phyloP scores from a whole-genome alignment of 1,284 basidiomycete genomes.

The Puccinia hordei region DNA sequence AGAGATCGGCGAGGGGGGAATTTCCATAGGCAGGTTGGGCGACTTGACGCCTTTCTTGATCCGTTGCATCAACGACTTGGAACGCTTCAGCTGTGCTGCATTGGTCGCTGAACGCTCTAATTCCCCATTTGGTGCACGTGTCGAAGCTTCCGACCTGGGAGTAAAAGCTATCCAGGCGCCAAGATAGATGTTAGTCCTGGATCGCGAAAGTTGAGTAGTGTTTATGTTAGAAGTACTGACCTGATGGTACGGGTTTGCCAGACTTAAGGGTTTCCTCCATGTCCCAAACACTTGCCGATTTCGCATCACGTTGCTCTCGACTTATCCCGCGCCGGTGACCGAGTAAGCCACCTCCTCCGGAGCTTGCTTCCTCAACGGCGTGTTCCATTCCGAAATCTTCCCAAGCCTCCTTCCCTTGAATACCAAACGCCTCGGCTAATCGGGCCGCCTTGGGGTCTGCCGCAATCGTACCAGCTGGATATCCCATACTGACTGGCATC shows the following conservation, averaged over 20 bases:
- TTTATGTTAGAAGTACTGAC: slow-evolving; percentile 31
- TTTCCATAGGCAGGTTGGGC: slow-evolving; percentile 72
- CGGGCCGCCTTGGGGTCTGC: slow-evolving; percentile 58
- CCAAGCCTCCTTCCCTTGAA: slow-evolving; percentile 80
- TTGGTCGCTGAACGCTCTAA: neutral
- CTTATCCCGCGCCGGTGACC: slow-evolving; percentile 58
- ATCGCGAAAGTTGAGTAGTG: neutral
- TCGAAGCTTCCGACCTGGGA: neutral
- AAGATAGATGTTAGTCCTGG: neutral
- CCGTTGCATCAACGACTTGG: slow-evolving; percentile 77
- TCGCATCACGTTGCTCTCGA: slow-evolving; percentile 33
- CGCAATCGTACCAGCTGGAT: slow-evolving; percentile 41
- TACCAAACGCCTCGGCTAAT: slow-evolving; percentile 71
- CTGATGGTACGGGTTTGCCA: slow-evolving; percentile 47
- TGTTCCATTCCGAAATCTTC: slow-evolving; percentile 76
- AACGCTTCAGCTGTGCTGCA: slow-evolving; percentile 63
- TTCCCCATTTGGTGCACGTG: neutral
- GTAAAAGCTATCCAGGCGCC: neutral
- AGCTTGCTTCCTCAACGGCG: slow-evolving; percentile 59
- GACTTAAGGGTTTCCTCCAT: slow-evolving; percentile 51
- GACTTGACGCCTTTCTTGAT: slow-evolving; percentile 79
- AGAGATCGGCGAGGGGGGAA: slow-evolving; percentile 52
- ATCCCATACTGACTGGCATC: slow-evolving; percentile 42
- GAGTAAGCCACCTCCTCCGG: slow-evolving; percentile 54
- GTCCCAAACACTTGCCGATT: slow-evolving; percentile 51